Base-by-base conservation (phyloP, 257 asterid species). In the Jacaranda mimosifolia region DNA sequence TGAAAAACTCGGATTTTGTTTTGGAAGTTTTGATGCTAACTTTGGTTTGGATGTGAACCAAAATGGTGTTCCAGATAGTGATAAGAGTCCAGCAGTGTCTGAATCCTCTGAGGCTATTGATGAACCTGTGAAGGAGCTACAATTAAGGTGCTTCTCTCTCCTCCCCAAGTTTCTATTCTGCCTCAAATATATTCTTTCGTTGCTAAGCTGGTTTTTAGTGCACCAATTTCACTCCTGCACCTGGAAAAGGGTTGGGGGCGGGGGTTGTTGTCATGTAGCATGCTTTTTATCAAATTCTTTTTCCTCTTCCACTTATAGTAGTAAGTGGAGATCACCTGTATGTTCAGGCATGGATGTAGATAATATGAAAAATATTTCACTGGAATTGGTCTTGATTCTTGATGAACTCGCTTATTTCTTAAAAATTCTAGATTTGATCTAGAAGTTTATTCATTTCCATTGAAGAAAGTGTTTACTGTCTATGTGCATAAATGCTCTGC, bases 11-110 rank as follows among this genome's bases (percentile, higher is more conserved):
- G 96, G 97, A 76, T 94, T 94, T 76, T 83, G 94, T 82, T 94
- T 94, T 85, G 98, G 98, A 86, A 94, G 98, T 81, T 94, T 94
- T 77, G 98, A 89, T 78, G 84, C 92, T 74, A 82, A 87, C 84
- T 87, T 89, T 81, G 93, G 85, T 11, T 79, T 89, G 79, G 88
- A 84, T 45, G 55, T 90, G 76, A 83, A 82, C 82, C 78, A 77
- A 70, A 83, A 81, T 65, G 83, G 84, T 53, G 86, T 75, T 76
- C 83, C 82, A 15, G 86, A 77, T 78, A 74, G 78, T 75, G 90
- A 76, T 36, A 78, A 82, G 82, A 87, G 86, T 78, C 83, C 77
- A 9, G 73, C 83, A 21, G 35, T 73, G 76, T 77, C 95, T 71
- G 92, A 89, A 79, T 74, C 84, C 72, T 83, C 93, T 57, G 94